Percentiles rank a stretch among this genome's conserved stretches.
These are phyloP conservation scores for Hamamelis virginiana DNA, from an alignment of 164 flowering plant genomes.

Conservation along the genomic window DNA sequence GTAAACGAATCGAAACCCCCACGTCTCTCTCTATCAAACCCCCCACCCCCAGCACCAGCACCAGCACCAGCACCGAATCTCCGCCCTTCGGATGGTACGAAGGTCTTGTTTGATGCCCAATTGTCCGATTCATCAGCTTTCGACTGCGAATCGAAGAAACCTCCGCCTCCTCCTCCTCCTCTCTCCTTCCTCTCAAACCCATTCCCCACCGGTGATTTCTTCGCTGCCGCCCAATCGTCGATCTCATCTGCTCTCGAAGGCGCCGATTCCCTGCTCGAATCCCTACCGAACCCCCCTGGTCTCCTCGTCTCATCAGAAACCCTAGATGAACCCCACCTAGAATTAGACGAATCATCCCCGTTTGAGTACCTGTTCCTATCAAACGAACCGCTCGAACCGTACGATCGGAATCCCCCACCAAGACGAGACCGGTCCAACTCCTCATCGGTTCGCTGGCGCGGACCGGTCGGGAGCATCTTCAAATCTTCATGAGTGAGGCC, in stretches of 20 bases:
- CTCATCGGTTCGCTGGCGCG: conserved; percentile 75
- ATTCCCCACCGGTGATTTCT: conserved; percentile 44
- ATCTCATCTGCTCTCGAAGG: conserved; percentile 90
- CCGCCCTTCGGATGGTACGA: conserved; percentile 26
- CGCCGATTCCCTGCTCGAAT: conserved; percentile 32
- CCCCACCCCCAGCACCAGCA: conserved; percentile 25
- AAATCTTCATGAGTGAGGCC: conserved; percentile 61
- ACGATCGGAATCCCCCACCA: conserved; percentile 72
- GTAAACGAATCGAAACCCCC: conserved; percentile 28
- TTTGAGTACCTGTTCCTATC: conserved; percentile 15
- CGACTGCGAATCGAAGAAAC: conserved; percentile 65
- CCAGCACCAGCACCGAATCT: conserved; percentile 19
- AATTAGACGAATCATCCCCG: conserved; percentile 38
- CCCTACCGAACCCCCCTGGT: conserved; percentile 22
- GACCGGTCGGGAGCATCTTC: conserved; percentile 73
- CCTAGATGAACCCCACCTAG: conserved; percentile 48
- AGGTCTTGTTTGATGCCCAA: conserved; percentile 55
- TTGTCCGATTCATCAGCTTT: conserved; percentile 78
- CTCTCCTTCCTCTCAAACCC: conserved; percentile 55
- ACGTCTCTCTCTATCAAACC: conserved; percentile 43
- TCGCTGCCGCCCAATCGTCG: conserved; percentile 85
- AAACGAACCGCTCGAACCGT: conserved; percentile 38
- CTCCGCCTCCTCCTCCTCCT: conserved; percentile 46
- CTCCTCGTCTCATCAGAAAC: conserved; percentile 39
- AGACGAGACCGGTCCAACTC: conserved; percentile 65